Percentiles rank a stretch among this genome's conserved stretches.
These are phyloP conservation scores for Yamadazyma nakazawae DNA, from an alignment of 805 yeast genomes.

Conservation along the genomic window DNA sequence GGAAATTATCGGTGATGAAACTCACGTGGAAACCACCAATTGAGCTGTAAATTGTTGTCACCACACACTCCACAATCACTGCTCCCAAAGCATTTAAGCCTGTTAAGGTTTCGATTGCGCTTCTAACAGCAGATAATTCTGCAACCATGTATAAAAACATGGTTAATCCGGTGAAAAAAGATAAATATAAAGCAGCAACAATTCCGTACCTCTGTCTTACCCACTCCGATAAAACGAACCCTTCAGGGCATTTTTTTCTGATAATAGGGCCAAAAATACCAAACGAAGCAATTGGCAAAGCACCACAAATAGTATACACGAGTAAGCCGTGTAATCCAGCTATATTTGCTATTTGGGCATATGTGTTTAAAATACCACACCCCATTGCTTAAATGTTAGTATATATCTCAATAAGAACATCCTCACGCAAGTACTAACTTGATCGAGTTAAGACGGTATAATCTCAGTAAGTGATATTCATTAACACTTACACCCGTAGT, in stretches of 20 bases:
- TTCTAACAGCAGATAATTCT: conserved; percentile 77
- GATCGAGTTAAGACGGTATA: conserved; percentile 45
- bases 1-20: conserved; percentile 82
- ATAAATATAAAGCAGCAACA: conserved; percentile 67
- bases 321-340: conserved; percentile 85
- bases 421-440: conserved; percentile 46
- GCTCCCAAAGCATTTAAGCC: conserved; percentile 77
- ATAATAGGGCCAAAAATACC: conserved; percentile 80
- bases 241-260: conserved; percentile 77
- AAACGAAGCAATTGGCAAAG: conserved; percentile 82
- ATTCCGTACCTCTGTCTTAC: conserved; percentile 79
- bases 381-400: conserved; percentile 61
- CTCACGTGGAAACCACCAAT: conserved; percentile 89
- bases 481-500: conserved; percentile 14
- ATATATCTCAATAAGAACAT: conserved; percentile 22
- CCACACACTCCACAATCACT: conserved; percentile 79
- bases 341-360: conserved; percentile 79
- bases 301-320: conserved; percentile 75
- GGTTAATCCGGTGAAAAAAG: conserved; percentile 80
- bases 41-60: conserved; percentile 82
- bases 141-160: conserved; percentile 84
- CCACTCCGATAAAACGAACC: conserved; percentile 93
- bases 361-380: conserved; percentile 82
- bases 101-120: conserved; percentile 74
- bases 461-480: conserved; percentile 28